Evolutionary conservation across 495 filamentous ascomycete species (phyloP), one percentile per base, ranked within the genome.

Genomic region (Cercophora sp.): DNA sequence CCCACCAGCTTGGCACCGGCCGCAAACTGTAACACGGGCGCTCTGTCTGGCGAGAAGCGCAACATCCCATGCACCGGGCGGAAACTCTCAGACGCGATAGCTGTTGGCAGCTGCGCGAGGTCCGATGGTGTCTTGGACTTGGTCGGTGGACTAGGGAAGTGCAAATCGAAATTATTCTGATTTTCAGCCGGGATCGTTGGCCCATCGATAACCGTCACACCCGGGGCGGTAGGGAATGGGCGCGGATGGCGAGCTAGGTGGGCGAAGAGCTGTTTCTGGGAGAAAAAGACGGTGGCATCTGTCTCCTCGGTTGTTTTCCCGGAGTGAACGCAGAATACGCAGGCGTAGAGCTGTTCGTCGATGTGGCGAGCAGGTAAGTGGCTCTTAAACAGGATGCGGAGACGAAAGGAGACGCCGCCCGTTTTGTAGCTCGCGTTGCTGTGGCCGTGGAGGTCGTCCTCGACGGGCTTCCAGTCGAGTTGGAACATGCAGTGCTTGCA

Each of bases 151-250:
- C 66, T 46, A 5, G 59, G 59, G 48, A 79, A 72, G 56, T 73
- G 69, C 5, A 79, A 51, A 54, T 79, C 75, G 44, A 72, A 78
- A 56, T 77, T 70, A 41, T 71, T 69, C 26, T 51, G 56, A n/a
- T 36, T 25, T 56, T 51, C 5, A 52, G 35, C 0, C 34, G 55
- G 13, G 61, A 63, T 10, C 57, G 31, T 26, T 43, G 42, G 6
- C 36, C 57, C 26, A 10, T 74, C 65, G 25, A 73, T 57, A 1
- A 75, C 70, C 1, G 58, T 66, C 10, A 79, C 32, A 6, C 73
- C 74, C 0, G 61, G 41, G 47, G 77, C 60, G 15, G 45, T 39
- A 0, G 74, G 69, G 1, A 78, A 61, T 4, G 75, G 71, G 1
- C 65, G 70, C 19, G 69, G 62, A 35, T 75, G 72, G 9, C 69